Base-by-base conservation (phyloP, 2,329 filamentous ascomycete genomes). In the Emericellopsis atlantica region DNA sequence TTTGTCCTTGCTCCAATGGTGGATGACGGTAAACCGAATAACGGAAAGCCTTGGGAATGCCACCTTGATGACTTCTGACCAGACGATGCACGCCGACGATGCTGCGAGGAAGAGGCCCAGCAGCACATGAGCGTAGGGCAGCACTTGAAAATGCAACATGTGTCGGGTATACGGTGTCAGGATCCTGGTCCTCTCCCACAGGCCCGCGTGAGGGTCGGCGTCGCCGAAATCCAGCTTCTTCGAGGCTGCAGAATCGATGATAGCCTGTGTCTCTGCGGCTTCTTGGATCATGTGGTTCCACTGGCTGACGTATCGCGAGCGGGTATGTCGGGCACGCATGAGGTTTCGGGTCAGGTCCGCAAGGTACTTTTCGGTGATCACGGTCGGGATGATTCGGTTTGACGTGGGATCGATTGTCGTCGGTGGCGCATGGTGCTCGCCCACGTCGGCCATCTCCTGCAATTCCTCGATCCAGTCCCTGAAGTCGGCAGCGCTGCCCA, bases 381-480 rank as follows among this genome's bases (percentile, higher is more conserved):
- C 81, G 15, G 82, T 79, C 0, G 90, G 90, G 3, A 90, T 55
- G 5, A 60, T 66, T 40, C 39, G 42, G 36, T 18, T 34, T 8
- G 39, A 24, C 26, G 18, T 34, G 10, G 42, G 42, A 26, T 43
- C 66, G 64, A 36, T 54, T 56, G 15, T 67, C 62, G 23, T 69
- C 61, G 16, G 64, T 59, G 35, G 66, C 54, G 16, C 64, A 34
- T 66, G 66, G 4, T 68, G 65, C 48, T 90, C 85, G 2, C 80
- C 75, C 6, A 86, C 60, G 50, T 75, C 80, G 36, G 79, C 79
- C 47, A 81, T 76, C 47, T 96, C 90, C 3, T 78, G 80, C 26
- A 98, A 66, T 54, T 98, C 92, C 49, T 96, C 90, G 48, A 98
- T 94, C 92, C 92, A 98, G 50, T 95, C 89, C 49, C 81, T 77